Conservation (phyloP, 306 rosid species). For the Quercus agrifolia region DNA sequence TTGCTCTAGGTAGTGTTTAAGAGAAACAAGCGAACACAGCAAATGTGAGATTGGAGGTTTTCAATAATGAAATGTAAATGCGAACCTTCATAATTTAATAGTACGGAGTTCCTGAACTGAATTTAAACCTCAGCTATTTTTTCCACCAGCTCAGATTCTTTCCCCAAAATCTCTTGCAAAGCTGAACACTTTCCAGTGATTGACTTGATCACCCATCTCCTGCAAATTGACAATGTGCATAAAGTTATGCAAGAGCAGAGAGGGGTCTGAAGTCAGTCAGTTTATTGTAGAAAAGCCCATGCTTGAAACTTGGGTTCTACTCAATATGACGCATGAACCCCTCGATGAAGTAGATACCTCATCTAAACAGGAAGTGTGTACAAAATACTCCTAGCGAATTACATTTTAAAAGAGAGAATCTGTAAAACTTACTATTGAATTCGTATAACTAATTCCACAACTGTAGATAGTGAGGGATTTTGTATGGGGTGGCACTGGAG, state of each 20-base stretch:
- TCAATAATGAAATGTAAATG: conserved; percentile 17
- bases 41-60: background rate
- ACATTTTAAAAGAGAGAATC: too few species aligned
- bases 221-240: conserved; percentile 37
- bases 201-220: conserved; percentile 92
- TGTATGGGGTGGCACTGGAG: too few species aligned
- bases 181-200: conserved; percentile 58
- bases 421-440: too few species aligned
- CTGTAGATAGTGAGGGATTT: too few species aligned
- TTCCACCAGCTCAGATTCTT: conserved; percentile 94
- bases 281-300: background rate
- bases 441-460: too few species aligned
- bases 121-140: conserved; percentile 87
- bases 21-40: background rate
- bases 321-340: background rate
- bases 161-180: conserved; percentile 59
- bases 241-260: background rate
- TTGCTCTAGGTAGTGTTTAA: background rate
- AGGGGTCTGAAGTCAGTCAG: background rate
- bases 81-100: conserved; percentile 37
- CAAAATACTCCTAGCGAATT: too few species aligned
- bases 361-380: too few species aligned
- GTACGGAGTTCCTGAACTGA: conserved; percentile 37
- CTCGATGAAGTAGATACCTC: background rate
- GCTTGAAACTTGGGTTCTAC: too few species aligned